Percentiles rank a stretch among this genome's conserved stretches.
These are phyloP conservation scores for Globomyces pollinis-pini DNA, from an alignment of 192 early-diverging fungal species.

Conservation along the genomic window DNA sequence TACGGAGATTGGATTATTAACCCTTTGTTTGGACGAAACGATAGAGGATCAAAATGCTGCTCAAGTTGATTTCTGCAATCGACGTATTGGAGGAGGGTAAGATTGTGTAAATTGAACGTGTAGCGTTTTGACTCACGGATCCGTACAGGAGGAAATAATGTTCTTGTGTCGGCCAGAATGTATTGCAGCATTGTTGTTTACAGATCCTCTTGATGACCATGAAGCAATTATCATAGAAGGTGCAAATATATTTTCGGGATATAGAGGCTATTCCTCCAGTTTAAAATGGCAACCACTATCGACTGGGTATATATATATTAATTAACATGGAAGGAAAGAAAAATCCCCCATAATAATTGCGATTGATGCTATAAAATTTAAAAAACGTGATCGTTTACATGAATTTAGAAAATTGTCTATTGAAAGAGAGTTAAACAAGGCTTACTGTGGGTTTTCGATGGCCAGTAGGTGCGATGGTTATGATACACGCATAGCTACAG, in stretches of 20 bases:
- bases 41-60: not conserved
- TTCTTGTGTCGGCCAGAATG: not conserved
- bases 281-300: too few species aligned
- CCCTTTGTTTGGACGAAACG: too few species aligned
- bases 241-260: not conserved
- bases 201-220: not conserved
- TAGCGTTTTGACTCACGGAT: not conserved
- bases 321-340: not conserved
- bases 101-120: too few species aligned
- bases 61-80: not conserved
- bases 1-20: too few species aligned
- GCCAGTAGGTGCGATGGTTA: too few species aligned
- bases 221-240: not conserved
- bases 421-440: not conserved
- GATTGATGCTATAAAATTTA: not conserved
- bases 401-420: not conserved
- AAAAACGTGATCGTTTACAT: not conserved
- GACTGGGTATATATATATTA: not conserved
- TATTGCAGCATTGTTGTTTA: not conserved
- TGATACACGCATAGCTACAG: not conserved
- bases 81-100: not conserved
- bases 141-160: not conserved
- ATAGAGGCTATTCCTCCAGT: not conserved
- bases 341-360: not conserved
- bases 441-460: not conserved